A percentile compares a stretch with the other conserved stretches of the same genome.
phyloP scores from a whole-genome alignment of 2,329 filamentous ascomycete genomes.

The Clarireedia hainanense region DNA sequence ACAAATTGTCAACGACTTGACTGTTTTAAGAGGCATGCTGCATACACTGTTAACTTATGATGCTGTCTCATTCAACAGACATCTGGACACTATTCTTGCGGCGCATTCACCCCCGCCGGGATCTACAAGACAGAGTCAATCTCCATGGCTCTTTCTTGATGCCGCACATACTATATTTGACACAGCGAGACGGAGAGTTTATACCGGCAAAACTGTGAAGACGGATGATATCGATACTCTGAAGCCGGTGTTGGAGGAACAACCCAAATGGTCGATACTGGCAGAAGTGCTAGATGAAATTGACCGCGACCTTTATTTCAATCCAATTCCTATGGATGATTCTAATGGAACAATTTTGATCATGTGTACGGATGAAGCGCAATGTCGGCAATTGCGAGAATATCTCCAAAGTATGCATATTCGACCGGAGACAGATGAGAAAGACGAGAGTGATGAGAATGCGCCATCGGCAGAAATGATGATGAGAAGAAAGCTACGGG shows the following conservation, averaged over 20 bases:
- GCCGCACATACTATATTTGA: slow-evolving; percentile 92
- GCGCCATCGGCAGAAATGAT: slow-evolving; percentile 73
- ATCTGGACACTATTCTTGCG: slow-evolving; percentile 88
- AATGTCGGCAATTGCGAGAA: slow-evolving; percentile 81
- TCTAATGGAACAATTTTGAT: slow-evolving; percentile 89
- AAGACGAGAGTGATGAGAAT: slow-evolving; percentile 40
- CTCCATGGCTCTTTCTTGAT: slow-evolving; percentile 93
- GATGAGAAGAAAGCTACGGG: slow-evolving; percentile 80
- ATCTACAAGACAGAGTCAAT: slow-evolving; percentile 79
- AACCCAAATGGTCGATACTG: slow-evolving; percentile 86
- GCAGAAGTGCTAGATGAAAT: slow-evolving; percentile 92
- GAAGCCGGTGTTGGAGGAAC: slow-evolving; percentile 79
- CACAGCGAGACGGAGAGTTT: slow-evolving; percentile 80
- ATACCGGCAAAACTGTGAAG: slow-evolving; percentile 52
- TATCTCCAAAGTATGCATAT: slow-evolving; percentile 88
- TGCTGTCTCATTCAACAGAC: slow-evolving; percentile 83
- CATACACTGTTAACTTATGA: slow-evolving; percentile 80
- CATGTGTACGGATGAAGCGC: slow-evolving; percentile 87
- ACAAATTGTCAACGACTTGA: slow-evolving; percentile 86
- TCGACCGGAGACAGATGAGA: slow-evolving; percentile 38
- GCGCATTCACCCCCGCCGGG: slow-evolving; percentile 83
- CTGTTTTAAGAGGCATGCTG: slow-evolving; percentile 73
- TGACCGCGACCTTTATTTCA: slow-evolving; percentile 81
- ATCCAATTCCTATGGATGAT: slow-evolving; percentile 66
- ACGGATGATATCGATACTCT: slow-evolving; percentile 37